A percentile compares a stretch with the other conserved stretches of the same genome.
These are phyloP conservation scores for Fusarium xylarioides DNA, from an alignment of 2,329 filamentous ascomycete species.

Conservation along the genomic window DNA sequence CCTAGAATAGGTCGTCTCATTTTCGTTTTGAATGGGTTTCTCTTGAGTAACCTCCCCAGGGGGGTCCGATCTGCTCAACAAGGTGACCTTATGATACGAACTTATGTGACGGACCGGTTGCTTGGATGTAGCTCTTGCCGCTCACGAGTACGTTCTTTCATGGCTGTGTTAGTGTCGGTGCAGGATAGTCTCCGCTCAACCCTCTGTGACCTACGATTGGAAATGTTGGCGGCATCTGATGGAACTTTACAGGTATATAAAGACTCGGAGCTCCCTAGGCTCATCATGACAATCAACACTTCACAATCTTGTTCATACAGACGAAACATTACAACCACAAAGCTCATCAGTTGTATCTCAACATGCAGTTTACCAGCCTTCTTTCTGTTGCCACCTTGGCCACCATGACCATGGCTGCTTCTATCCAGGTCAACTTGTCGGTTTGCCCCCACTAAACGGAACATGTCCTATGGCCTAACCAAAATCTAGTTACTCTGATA, in stretches of 20 bases:
- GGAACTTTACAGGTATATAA: neutral
- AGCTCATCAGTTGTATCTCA: accelerated
- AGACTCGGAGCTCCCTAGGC: accelerated
- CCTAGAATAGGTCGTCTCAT: too few species aligned
- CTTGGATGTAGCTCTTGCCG: neutral
- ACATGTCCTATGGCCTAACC: accelerated
- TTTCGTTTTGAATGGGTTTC: too few species aligned
- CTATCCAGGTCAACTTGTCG: conserved; percentile 7
- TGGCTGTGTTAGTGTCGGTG: neutral
- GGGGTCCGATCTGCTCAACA: accelerated
- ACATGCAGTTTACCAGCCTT: neutral
- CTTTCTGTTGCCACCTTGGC: neutral
- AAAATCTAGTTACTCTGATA: neutral
- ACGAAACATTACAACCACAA: accelerated
- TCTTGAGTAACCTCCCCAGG: neutral
- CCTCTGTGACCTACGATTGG: accelerated
- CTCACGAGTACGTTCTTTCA: neutral
- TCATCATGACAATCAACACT: too few species aligned
- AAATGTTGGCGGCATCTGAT: accelerated
- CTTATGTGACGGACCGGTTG: neutral
- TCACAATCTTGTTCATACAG: neutral
- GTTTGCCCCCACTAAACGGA: accelerated
- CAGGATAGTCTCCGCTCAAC: accelerated
- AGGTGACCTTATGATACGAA: too few species aligned
- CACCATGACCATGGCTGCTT: neutral